Evolutionary conservation across 768 basidiomycete species (phyloP), one percentile per base, ranked within the genome.

Genomic region (Suillus occidentalis): DNA sequence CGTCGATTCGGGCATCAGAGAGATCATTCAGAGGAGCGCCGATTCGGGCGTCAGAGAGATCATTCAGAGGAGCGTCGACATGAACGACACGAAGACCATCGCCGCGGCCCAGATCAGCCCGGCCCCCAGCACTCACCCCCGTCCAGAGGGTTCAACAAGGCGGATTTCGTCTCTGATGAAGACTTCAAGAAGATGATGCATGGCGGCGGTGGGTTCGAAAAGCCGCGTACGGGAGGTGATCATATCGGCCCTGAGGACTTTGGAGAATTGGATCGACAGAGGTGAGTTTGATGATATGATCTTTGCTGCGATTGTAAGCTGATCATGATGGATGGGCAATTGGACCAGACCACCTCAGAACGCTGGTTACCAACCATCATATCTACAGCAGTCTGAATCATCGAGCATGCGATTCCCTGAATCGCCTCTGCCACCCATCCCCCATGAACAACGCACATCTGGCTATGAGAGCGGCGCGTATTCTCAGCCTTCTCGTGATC

Each of bases 111-210:
- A 20, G 57, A 42, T 59, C 62, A 63, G 52, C 34, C 37, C 28
- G 28, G 28, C 28, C 3, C 28, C 14, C 62, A 37, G 7, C 42
- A 63, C 5, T 9, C 34, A 14, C 25, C 52, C 20, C 52, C 31
- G 2, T 4, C 61, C 16, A 68, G 70, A 5, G 73, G 68, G 6
- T 59, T 73, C 20, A 67, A 65, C 53, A 70, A 66, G 1, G 63
- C 53, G n/a, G 73, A 75, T 69, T 76, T 76, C 55, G 73, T 71
- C 59, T 67, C 73, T 55, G 73, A 75, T 66, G 72, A 53, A 5
- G 73, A 75, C 1, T 69, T 75, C 40, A 22, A 65, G 8, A 66
- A 66, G 59, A 68, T 75, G 69, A 60, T 76, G 53, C 1, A 50
- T 31, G 18, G 28, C 3, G 5, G 62, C 1, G 73, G 75, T 2